Evolutionary conservation across 169 alveolate species (phyloP), one percentile per base, ranked within the genome.

Genomic region (Plasmodium adleri): DNA sequence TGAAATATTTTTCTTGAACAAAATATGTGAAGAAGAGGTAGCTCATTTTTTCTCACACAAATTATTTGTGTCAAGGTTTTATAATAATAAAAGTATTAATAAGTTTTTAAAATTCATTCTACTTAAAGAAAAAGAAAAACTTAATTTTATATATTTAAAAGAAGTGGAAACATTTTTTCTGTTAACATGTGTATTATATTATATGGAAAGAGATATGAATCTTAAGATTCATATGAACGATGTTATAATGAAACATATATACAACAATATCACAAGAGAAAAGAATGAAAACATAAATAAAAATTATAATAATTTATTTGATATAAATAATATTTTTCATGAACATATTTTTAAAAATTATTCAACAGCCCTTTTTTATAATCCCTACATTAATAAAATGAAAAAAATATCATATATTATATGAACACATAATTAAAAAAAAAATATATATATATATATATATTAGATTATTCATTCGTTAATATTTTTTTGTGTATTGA

Each of bases 151-250:
- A 52, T 28, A 22, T 24, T 66, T 72, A 52, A 54, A 80, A 52
- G 83, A 80, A 67, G 24, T 64, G n/a, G 17, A 56, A 54, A 4
- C 12, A 17, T 80, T 67, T 80, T 80, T 80, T 67, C 50, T 80
- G 13, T 67, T 80, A 49, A 80, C 80, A 52, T 49, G 54, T 80
- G 58, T 80, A 52, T 43, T 80, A 15, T 80, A 66, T 67, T 67
- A 80, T 71, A 66, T 80, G 39, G 90, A 80, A 72, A 67, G 56
- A 28, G 90, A 80, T 59, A 52, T 80, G 12, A 66, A 80, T 54
- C 12, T 80, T n/a, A 49, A 59, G 68, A 45, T 50, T 9, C 10
- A 80, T 50, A 67, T 80, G 50, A 66, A 17, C 45, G 56, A 32
- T 15, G 26, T 56, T 45, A 52, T 67, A 39, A 20, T 59, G 50